A percentile compares a stretch with the other conserved stretches of the same genome.
phyloP scores from a whole-genome alignment of 1,284 basidiomycete genomes.

The Caloboletus firmus region DNA sequence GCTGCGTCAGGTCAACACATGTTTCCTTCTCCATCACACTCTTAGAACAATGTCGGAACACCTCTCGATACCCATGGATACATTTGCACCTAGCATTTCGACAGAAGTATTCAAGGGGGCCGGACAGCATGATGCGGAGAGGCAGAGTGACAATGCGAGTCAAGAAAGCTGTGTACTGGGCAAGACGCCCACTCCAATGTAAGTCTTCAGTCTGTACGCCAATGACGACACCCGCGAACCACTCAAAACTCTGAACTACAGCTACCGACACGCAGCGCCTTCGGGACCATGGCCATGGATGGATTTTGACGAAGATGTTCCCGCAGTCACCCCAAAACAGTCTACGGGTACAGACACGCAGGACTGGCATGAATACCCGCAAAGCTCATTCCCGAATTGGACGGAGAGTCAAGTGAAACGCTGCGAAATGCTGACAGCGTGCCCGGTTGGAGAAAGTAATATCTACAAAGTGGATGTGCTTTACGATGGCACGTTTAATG shows the following conservation, averaged over 20 bases:
- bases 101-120: background rate
- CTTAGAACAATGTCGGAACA: slow-evolving; percentile 17
- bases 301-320: slow-evolving; percentile 37
- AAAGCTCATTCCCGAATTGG: slow-evolving; percentile 55
- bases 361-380: slow-evolving; percentile 49
- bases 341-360: background rate
- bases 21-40: background rate
- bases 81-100: background rate
- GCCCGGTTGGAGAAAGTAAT: slow-evolving; percentile 28
- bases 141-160: background rate
- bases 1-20: background rate
- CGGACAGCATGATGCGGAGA: background rate
- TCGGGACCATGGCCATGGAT: slow-evolving; percentile 38
- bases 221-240: background rate
- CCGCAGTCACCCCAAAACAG: background rate
- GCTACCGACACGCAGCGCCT: slow-evolving; percentile 35
- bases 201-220: background rate
- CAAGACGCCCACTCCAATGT: slow-evolving; percentile 29
- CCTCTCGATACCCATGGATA: slow-evolving; percentile 23
- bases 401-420: slow-evolving; percentile 46
- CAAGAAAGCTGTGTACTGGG: slow-evolving; percentile 4
- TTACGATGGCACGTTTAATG: slow-evolving; percentile 39
- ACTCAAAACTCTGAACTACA: slow-evolving; percentile 5
- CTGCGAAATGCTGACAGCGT: slow-evolving; percentile 38
- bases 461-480: slow-evolving; percentile 46